Evolutionary conservation across 2,329 filamentous ascomycete genomes (phyloP), one percentile per base, ranked within the genome.

Genomic region (Coniochaeta prunicola): DNA sequence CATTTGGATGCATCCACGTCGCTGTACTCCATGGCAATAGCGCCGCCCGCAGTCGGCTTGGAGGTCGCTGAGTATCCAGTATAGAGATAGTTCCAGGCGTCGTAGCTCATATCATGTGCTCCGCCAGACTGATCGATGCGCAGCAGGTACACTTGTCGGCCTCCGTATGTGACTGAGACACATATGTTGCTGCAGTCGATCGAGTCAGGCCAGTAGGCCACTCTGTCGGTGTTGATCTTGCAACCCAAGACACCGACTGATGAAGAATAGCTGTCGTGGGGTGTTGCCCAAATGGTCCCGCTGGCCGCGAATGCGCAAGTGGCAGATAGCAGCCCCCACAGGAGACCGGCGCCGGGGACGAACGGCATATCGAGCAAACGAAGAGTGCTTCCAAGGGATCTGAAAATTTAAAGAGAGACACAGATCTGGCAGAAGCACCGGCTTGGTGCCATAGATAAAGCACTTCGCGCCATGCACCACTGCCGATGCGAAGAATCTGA

Each of bases 101-200:
- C 59, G 42, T 60, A 60, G 26, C 40, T 53, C 26, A 60, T 36
- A 31, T 60, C 59, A 33, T 60, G 45, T 12, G 59, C 59, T 21
- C 70, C 70, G 54, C 61, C 63, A 15, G 66, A 67, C 59, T 64
- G 63, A 59, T 68, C 66, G 48, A 67, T 58, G 40, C 63, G 64
- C 12, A 68, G 66, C 10, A 67, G 64, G 56, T 66, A 62, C 30
- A 68, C 50, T 53, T 63, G 59, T 42, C 66, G 66, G 31, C 60
- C 64, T 3, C 50, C 59, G 55, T 64, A 60, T 57, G 21, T 60
- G 34, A 68, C 60, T 61, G 66, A 60, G 57, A 66, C 36, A 63
- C 62, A 36, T 58, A 57, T 50, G 34, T 57, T 57, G 42, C 19
- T 57, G 56, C 56, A 57, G 56, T 57, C 56, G 24, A 57, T 36